Percentiles rank a stretch among this genome's conserved stretches.
phyloP scores from a whole-genome alignment of 2,329 filamentous ascomycete species.

The Raffaelea arxii region DNA sequence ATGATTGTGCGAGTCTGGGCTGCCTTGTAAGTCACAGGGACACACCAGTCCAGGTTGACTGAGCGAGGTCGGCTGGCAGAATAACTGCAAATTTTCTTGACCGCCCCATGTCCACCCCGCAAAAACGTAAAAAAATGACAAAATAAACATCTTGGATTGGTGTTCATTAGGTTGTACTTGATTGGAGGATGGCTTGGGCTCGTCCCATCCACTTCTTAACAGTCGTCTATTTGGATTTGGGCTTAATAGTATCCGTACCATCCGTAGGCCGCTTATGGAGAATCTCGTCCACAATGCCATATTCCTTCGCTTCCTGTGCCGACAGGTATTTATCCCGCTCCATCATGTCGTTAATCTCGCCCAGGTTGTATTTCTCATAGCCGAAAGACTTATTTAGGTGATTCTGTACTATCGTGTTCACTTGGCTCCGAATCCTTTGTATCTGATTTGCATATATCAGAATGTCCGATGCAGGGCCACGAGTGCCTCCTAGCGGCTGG shows the following conservation, averaged over 20 bases:
- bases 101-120: conserved; percentile 2
- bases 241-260: too few species aligned
- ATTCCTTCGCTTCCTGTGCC: conserved; percentile 75
- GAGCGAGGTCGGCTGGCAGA: conserved; percentile 7
- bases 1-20: too few species aligned
- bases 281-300: conserved; percentile 90
- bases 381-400: conserved; percentile 74
- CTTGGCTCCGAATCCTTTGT: conserved; percentile 68
- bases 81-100: conserved; percentile 6
- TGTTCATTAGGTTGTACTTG: too few species aligned
- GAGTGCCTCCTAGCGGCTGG: conserved; percentile 72
- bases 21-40: conserved; percentile 20
- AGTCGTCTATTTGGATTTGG: too few species aligned
- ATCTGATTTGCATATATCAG: conserved; percentile 98
- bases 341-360: conserved; percentile 90
- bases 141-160: neutral
- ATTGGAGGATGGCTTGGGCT: too few species aligned
- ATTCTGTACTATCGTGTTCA: conserved; percentile 81
- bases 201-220: too few species aligned
- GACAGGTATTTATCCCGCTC: conserved; percentile 93
- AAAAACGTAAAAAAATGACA: neutral
- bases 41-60: conserved; percentile 4
- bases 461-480: conserved; percentile 67
- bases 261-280: conserved; percentile 49
- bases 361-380: conserved; percentile 64